Percentiles rank a stretch among this genome's conserved stretches.
phyloP scores from a whole-genome alignment of 148 eudicot genomes.

The Rhododendron mucronatum region DNA sequence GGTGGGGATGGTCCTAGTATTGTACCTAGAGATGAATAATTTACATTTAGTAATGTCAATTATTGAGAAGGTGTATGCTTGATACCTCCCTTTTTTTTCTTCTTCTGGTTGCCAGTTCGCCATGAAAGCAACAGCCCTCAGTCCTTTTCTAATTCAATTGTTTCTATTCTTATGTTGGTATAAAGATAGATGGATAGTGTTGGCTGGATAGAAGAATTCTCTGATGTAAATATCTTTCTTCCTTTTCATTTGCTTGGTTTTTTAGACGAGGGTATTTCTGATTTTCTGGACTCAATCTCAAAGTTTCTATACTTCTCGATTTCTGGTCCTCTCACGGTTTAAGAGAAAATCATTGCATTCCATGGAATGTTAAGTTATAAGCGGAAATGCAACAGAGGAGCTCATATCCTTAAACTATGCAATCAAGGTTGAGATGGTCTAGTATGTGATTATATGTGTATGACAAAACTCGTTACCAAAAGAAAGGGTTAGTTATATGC shows the following conservation, averaged over 20 bases:
- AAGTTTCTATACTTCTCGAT: neutral
- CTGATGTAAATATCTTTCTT: neutral
- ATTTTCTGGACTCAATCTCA: neutral
- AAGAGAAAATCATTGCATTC: neutral
- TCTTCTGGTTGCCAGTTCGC: conserved; percentile 1
- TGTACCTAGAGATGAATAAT: conserved; percentile 1
- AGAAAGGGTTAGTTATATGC: conserved; percentile 7
- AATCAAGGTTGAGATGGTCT: neutral
- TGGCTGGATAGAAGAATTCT: neutral
- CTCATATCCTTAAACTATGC: neutral
- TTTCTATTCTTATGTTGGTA: neutral
- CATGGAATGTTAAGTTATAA: neutral
- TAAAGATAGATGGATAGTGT: neutral
- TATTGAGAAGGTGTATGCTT: neutral
- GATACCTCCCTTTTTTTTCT: neutral
- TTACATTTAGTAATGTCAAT: neutral
- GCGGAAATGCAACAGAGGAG: neutral
- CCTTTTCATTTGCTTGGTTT: neutral
- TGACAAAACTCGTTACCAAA: neutral
- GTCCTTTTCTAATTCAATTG: neutral
- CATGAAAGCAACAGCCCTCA: neutral
- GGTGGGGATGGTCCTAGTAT: neutral
- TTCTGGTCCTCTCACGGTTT: neutral
- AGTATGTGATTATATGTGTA: neutral
- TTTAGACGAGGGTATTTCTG: neutral